Conservation (phyloP, 768 basidiomycete species). For the Goffeauzyma gilvescens region DNA sequence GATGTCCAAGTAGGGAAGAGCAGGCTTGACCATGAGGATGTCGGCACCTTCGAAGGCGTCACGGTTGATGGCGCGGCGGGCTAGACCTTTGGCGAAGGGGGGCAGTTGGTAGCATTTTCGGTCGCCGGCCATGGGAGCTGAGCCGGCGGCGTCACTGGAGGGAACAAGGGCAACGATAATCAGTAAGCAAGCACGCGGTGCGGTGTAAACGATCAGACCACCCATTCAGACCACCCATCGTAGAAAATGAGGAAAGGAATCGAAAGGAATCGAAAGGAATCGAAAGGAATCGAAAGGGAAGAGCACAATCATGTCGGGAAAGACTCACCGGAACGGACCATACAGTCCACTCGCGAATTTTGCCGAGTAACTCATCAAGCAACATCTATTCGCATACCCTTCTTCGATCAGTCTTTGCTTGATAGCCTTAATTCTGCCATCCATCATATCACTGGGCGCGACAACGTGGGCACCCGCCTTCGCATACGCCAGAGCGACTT, state of each 20-base stretch:
- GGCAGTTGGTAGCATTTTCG: constrained; percentile 98
- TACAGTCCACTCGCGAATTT: constrained; percentile 92
- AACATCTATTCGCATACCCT: constrained; percentile 69
- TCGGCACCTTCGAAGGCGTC: constrained; percentile 84
- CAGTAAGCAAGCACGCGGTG: no score
- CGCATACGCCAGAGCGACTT: constrained; percentile 83
- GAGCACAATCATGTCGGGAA: no score
- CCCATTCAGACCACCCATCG: no score
- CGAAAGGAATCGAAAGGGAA: not conserved
- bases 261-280: not conserved
- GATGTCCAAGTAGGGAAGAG: constrained; percentile 89
- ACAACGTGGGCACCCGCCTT: constrained; percentile 93
- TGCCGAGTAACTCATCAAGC: constrained; percentile 90
- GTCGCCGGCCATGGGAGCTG: constrained; percentile 81
- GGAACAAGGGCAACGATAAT: not conserved
- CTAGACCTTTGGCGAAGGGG: constrained; percentile 66
- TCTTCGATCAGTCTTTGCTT: constrained; percentile 66
- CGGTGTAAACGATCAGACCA: no score
- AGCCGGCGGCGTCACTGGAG: constrained; percentile 98
- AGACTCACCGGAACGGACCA: constrained; percentile 72
- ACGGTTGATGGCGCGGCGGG: constrained; percentile 74
- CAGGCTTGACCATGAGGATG: constrained; percentile 96
- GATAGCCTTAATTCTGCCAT: constrained; percentile 76
- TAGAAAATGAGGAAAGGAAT: not conserved
- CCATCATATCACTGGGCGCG: constrained; percentile 99